Conservation (phyloP, 2,329 filamentous ascomycete genomes). For the Colletotrichum sp. region DNA sequence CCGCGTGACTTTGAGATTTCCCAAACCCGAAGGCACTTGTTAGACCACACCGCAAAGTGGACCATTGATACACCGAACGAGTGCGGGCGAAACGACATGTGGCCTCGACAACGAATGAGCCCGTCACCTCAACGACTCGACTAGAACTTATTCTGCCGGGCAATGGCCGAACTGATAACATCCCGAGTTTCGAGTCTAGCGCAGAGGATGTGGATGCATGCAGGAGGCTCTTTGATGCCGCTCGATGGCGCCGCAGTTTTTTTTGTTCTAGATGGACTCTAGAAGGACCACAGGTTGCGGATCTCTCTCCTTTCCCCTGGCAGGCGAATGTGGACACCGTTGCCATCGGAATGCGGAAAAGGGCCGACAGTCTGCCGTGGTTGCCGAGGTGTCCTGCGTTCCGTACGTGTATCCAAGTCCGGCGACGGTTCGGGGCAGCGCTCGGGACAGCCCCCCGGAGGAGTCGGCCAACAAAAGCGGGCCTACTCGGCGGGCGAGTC, state of each 20-base stretch:
- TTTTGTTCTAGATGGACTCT: conserved; percentile 4
- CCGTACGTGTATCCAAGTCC: background rate
- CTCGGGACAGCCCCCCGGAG: conserved; percentile 11
- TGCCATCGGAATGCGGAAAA: conserved; percentile 1
- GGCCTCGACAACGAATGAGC: background rate
- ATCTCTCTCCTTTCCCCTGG: background rate
- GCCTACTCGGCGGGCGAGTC: background rate
- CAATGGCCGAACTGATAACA: background rate
- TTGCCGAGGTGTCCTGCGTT: background rate
- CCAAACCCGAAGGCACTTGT: background rate
- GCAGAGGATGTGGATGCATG: background rate
- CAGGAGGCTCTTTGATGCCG: background rate
- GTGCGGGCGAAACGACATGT: background rate
- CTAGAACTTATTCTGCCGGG: background rate
- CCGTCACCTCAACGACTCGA: background rate
- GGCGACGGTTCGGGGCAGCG: conserved; percentile 6
- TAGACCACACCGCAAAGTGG: background rate
- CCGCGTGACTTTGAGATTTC: background rate
- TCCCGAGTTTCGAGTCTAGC: background rate
- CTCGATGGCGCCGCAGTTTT: background rate
- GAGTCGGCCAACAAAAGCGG: conserved; percentile 6
- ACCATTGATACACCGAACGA: background rate
- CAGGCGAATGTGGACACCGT: background rate
- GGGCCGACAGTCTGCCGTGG: conserved; percentile 10
- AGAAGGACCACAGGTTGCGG: conserved; percentile 1